Evolutionary conservation across 768 basidiomycete species (phyloP), one percentile per base, ranked within the genome.

Genomic region (Rhizopogon vesiculosus): DNA sequence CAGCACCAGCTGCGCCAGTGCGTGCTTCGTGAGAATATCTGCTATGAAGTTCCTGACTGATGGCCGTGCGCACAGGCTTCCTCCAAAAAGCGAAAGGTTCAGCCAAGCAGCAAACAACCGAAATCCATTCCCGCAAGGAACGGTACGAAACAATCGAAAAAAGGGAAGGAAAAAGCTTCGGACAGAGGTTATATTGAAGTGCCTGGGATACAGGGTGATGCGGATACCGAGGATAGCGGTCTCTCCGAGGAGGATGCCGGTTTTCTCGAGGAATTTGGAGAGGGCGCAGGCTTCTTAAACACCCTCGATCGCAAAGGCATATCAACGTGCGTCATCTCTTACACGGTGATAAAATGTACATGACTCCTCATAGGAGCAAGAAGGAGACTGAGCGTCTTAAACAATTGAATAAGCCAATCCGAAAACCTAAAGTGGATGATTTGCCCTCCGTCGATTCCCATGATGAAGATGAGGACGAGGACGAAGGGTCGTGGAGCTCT

Each of bases 271-370:
- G 81, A 85, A 61, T 89, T 85, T 62, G 81, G 87, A 19, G 75
- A 74, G 22, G 78, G 83, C 2, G 77, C 78, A 35, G 73, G 77
- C 33, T 98, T 98, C 71, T 71, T 98, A 57, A 72, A 78, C 33
- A 74, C 72, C 19, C 72, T 97, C 53, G 93, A 98, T 69, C 78
- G 80, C 58, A 84, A 82, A 61, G 89, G 83, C n/a, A 89, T 98
- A 55, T 78, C 89, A 58, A 80, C 87, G 95, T 91, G 64, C 57
- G 81, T 71, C 4, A 8, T 39, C 42, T 13, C 31, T 53, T 16
- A 50, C 31, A 43, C 3, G 25, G 31, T 45, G 19, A 8, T 48
- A 54, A 42, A 57, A 6, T 42, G 3, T 55, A 15, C 10, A 56
- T 53, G 7, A 61, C 44, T 29, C 45, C 51, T 31, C 56, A 31